These are phyloP conservation scores for Lachnellula arida DNA, from an alignment of 2,329 filamentous ascomycete species.

Conservation along the genomic window DNA sequence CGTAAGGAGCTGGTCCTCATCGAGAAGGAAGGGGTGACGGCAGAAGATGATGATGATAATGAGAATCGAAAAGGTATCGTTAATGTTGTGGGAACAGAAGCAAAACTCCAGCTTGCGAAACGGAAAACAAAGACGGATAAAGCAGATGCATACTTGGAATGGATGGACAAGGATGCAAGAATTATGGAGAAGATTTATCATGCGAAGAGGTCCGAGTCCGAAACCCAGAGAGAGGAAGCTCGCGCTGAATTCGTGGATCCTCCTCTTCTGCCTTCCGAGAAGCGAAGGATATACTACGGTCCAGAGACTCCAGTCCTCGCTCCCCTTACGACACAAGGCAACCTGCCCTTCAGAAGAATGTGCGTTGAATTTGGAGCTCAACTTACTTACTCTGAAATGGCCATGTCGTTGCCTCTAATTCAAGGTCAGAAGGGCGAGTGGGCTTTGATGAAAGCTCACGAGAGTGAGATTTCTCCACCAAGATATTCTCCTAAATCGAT, in stretches of 20 bases:
- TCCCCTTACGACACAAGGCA: constrained; percentile 93
- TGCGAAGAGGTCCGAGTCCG: constrained; percentile 35
- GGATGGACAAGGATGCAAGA: constrained; percentile 65
- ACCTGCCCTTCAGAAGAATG: constrained; percentile 87
- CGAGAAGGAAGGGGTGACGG: constrained; percentile 35
- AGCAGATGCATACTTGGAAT: constrained; percentile 71
- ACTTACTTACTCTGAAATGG: constrained; percentile 98
- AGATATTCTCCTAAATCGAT: constrained; percentile 54
- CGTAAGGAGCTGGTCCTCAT: constrained; percentile 74
- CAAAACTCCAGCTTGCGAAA: constrained; percentile 71
- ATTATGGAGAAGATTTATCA: constrained; percentile 45
- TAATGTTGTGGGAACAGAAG: constrained; percentile 65
- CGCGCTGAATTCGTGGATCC: constrained; percentile 80
- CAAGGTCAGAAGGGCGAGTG: constrained; percentile 90
- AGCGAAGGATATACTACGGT: constrained; percentile 89
- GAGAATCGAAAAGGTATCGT: constrained; percentile 58
- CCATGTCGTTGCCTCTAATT: constrained; percentile 81
- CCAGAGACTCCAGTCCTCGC: constrained; percentile 90
- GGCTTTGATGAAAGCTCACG: constrained; percentile 90
- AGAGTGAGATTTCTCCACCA: constrained; percentile 72
- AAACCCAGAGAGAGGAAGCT: constrained; percentile 57
- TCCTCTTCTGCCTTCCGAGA: constrained; percentile 86
- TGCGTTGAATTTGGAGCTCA: constrained; percentile 87
- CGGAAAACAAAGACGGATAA: constrained; percentile 66
- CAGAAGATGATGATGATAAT: constrained; percentile 32